A percentile compares a stretch with the other conserved stretches of the same genome.
These are phyloP conservation scores for Parafenestella ontariensis DNA, from an alignment of 2,329 filamentous ascomycete species.

Conservation along the genomic window DNA sequence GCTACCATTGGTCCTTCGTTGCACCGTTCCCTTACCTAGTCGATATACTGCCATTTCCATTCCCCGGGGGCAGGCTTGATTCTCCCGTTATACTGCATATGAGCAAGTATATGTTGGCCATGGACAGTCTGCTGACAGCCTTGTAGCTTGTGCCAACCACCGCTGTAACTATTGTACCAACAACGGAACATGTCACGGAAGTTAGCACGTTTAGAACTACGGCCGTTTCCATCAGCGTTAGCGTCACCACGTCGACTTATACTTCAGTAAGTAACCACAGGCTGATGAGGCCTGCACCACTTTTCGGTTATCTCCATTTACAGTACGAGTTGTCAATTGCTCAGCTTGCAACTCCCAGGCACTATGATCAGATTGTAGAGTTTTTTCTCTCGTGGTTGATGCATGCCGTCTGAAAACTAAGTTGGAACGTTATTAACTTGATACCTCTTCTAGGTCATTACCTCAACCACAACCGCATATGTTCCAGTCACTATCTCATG, in stretches of 20 bases:
- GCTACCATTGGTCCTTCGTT: background rate
- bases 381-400: background rate
- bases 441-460: constrained; percentile 2
- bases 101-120: background rate
- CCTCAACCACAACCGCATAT: constrained; percentile 6
- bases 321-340: too few species aligned
- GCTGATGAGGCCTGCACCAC: too few species aligned
- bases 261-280: constrained; percentile 11
- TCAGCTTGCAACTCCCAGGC: too few species aligned
- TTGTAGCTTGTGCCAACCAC: constrained; percentile 16
- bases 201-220: constrained; percentile 12
- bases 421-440: background rate
- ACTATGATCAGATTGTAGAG: too few species aligned
- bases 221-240: constrained; percentile 20
- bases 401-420: background rate
- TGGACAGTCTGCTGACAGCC: background rate
- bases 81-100: background rate
- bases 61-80: too few species aligned
- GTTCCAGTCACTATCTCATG: constrained; percentile 5
- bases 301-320: too few species aligned
- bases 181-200: constrained; percentile 15
- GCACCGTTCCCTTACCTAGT: background rate
- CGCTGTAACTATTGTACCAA: constrained; percentile 2
- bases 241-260: constrained; percentile 28
- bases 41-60: background rate